phyloP scores from a whole-genome alignment of 2,329 filamentous ascomycete species.

The Macrophomina phaseolina region DNA sequence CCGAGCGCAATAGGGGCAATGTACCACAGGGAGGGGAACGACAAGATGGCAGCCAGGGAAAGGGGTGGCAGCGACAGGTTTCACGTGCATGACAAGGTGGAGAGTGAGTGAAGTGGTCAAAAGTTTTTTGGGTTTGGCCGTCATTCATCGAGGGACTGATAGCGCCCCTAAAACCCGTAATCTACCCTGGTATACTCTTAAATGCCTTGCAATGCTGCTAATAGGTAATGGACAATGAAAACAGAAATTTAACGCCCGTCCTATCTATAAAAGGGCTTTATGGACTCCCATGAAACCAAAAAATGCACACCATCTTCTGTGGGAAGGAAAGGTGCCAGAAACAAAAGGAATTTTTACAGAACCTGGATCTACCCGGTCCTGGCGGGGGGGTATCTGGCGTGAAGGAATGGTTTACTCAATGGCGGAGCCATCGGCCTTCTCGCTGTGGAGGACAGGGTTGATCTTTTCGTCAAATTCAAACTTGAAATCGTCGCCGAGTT shows the following conservation, averaged over 20 bases:
- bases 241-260: slow-evolving; percentile 10
- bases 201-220: slow-evolving; percentile 10
- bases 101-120: neutral
- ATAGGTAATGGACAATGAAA: neutral
- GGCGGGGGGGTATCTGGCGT: slow-evolving; percentile 9
- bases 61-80: neutral
- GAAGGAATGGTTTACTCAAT: slow-evolving; percentile 54
- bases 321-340: neutral
- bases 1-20: neutral
- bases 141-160: slow-evolving; percentile 12
- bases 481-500: slow-evolving; percentile 76
- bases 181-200: slow-evolving; percentile 25
- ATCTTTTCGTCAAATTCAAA: slow-evolving; percentile 74
- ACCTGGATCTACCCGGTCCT: neutral
- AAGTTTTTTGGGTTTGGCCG: slow-evolving; percentile 9
- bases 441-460: slow-evolving; percentile 67
- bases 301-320: neutral
- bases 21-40: neutral
- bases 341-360: slow-evolving; percentile 1
- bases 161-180: slow-evolving; percentile 5
- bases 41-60: neutral
- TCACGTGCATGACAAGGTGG: neutral
- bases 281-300: neutral
- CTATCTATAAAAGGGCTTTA: neutral
- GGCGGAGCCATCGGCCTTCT: slow-evolving; percentile 54